phyloP scores from a whole-genome alignment of 768 basidiomycete genomes.

The Hydnomerulius pinastri region DNA sequence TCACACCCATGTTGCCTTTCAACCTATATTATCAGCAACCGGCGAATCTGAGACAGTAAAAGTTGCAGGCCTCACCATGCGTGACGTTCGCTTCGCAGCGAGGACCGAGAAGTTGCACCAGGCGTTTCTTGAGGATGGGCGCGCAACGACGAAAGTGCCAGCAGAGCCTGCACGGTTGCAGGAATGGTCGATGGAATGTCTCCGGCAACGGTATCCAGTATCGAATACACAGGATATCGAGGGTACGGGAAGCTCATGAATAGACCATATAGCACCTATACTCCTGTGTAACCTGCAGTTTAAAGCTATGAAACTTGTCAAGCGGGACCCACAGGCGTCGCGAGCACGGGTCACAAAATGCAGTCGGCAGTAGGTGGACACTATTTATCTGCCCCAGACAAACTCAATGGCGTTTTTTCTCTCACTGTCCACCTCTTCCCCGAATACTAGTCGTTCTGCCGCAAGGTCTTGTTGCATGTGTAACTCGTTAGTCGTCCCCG shows the following conservation, averaged over 20 bases:
- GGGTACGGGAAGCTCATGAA: neutral
- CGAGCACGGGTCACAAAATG: no score
- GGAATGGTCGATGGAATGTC: constrained; percentile 26
- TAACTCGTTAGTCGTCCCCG: constrained; percentile 66
- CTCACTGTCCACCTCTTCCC: constrained; percentile 28
- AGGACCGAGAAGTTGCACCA: constrained; percentile 39
- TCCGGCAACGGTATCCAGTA: constrained; percentile 22
- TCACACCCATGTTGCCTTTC: constrained; percentile 31
- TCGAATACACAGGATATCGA: neutral
- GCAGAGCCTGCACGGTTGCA: constrained; percentile 8
- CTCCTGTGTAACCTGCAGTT: neutral
- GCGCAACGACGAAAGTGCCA: constrained; percentile 24
- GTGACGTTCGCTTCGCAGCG: constrained; percentile 52
- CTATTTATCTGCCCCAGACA: constrained; percentile 29
- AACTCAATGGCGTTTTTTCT: constrained; percentile 26
- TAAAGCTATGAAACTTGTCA: neutral
- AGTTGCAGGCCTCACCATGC: constrained; percentile 47
- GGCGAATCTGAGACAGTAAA: constrained; percentile 13
- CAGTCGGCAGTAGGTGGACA: neutral
- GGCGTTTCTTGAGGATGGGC: constrained; percentile 22
- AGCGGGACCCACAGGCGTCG: no score
- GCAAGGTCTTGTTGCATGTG: constrained; percentile 72
- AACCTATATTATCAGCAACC: constrained; percentile 5
- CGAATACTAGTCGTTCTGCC: constrained; percentile 39
- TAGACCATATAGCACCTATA: constrained; percentile 3